phyloP scores from a whole-genome alignment of 345 rosid genomes.

The Psidium friedrichsthalianum region DNA sequence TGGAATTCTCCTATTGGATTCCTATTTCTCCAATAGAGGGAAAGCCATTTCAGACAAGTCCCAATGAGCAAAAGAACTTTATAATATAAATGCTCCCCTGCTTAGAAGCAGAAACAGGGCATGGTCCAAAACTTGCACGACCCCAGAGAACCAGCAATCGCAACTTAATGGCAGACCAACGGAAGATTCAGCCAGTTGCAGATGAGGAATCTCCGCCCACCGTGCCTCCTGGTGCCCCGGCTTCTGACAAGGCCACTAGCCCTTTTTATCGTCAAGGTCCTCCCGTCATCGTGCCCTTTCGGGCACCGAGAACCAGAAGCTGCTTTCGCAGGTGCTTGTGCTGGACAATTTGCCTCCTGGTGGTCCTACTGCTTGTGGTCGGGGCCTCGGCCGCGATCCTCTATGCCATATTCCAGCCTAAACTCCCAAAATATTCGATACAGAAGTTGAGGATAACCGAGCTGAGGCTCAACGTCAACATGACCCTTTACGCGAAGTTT shows the following conservation, averaged over 20 bases:
- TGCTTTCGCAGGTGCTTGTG: slow-evolving; percentile 54
- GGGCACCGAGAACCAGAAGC: slow-evolving; percentile 13
- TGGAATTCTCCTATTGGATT: background rate
- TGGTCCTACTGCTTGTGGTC: slow-evolving; percentile 18
- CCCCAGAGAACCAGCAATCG: background rate
- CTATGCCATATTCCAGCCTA: slow-evolving; percentile 54
- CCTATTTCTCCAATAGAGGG: background rate
- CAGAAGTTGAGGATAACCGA: slow-evolving; percentile 45
- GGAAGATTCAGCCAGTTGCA: slow-evolving; percentile 29
- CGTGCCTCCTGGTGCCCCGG: slow-evolving; percentile 5
- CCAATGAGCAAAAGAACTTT: background rate
- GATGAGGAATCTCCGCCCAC: slow-evolving; percentile 24
- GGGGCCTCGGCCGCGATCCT: slow-evolving; percentile 32
- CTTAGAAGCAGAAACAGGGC: background rate
- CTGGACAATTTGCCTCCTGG: slow-evolving; percentile 38
- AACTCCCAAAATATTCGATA: slow-evolving; percentile 52
- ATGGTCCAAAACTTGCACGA: background rate
- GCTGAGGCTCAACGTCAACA: slow-evolving; percentile 48
- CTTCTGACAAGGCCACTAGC: slow-evolving; percentile 14
- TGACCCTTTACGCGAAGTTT: slow-evolving; percentile 49
- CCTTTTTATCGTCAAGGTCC: background rate
- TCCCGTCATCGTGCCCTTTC: slow-evolving; percentile 4
- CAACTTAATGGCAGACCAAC: slow-evolving; percentile 22
- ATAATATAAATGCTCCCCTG: background rate
- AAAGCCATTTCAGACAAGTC: background rate